Percentiles rank a stretch among this genome's conserved stretches.
Evolutionary conservation across 129 eudicot genomes (phyloP).

Genomic region (Scalesia atractyloides): DNA sequence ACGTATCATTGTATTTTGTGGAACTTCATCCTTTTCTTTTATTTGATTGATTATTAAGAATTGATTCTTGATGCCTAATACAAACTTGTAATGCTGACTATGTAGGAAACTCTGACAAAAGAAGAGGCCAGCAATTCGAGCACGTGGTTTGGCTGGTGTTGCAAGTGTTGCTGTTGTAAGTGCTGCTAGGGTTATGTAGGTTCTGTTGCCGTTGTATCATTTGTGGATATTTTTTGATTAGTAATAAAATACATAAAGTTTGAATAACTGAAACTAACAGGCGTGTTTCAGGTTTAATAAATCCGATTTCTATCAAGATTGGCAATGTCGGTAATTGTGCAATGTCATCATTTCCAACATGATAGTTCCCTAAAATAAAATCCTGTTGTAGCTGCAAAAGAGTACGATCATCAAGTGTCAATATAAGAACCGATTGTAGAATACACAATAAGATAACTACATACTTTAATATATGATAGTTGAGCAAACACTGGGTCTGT

Average conservation of each 20-base stretch:
- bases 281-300: conserved; percentile 75
- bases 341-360: conserved; percentile 97
- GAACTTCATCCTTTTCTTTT: too few relatives aligned
- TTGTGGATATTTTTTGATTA: too few relatives aligned
- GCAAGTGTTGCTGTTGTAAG: too few relatives aligned
- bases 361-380: conserved; percentile 92
- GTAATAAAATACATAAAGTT: background rate
- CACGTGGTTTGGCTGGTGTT: too few relatives aligned
- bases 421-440: background rate
- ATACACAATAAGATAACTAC: background rate
- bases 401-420: background rate
- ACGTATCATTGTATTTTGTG: too few relatives aligned
- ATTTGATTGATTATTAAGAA: too few relatives aligned
- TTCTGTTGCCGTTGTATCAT: too few relatives aligned
- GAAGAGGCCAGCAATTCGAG: too few relatives aligned
- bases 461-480: conserved; percentile 86
- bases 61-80: too few relatives aligned
- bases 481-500: conserved; percentile 96
- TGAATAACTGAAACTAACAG: conserved; percentile 56
- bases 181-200: too few relatives aligned
- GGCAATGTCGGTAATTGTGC: conserved; percentile 88
- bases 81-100: too few relatives aligned
- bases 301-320: conserved; percentile 90
- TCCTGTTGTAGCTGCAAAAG: conserved; percentile 84
- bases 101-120: too few relatives aligned